phyloP scores from a whole-genome alignment of 192 early-diverging fungal species.

The Glomus cerebriforme region DNA sequence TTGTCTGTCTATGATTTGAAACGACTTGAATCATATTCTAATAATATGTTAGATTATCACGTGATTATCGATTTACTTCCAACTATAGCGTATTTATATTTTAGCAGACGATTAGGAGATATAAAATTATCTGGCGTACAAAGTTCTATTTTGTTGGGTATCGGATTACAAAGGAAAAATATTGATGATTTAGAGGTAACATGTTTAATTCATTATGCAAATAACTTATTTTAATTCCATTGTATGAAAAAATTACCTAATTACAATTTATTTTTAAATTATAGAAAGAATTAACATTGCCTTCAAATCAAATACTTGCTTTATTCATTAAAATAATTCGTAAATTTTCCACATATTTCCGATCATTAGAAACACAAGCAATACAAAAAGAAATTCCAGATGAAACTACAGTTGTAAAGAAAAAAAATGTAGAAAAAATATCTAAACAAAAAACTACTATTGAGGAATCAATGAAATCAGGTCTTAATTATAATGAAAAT shows the following conservation, averaged over 20 bases:
- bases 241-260: neutral
- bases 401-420: conserved; percentile 42
- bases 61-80: conserved; percentile 93
- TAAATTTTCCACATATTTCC: conserved; percentile 76
- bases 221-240: neutral
- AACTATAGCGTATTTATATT: conserved; percentile 77
- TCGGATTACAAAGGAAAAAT: conserved; percentile 92
- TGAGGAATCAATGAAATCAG: conserved; percentile 46
- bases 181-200: conserved; percentile 76
- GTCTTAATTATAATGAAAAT: conserved; percentile 28
- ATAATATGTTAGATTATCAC: conserved; percentile 97
- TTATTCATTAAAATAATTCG: conserved; percentile 93
- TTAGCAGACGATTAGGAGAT: conserved; percentile 61
- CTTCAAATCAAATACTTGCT: conserved; percentile 85
- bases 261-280: conserved; percentile 8
- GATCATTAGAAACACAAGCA: conserved; percentile 56
- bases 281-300: conserved; percentile 82
- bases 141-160: conserved; percentile 80
- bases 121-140: conserved; percentile 86
- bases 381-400: conserved; percentile 45
- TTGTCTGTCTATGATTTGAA: conserved; percentile 90
- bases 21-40: conserved; percentile 93
- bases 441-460: conserved; percentile 27
- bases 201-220: neutral
- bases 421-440: conserved; percentile 33